Base-by-base conservation (phyloP, 1,284 basidiomycete genomes). In the Fomitopsis betulina region DNA sequence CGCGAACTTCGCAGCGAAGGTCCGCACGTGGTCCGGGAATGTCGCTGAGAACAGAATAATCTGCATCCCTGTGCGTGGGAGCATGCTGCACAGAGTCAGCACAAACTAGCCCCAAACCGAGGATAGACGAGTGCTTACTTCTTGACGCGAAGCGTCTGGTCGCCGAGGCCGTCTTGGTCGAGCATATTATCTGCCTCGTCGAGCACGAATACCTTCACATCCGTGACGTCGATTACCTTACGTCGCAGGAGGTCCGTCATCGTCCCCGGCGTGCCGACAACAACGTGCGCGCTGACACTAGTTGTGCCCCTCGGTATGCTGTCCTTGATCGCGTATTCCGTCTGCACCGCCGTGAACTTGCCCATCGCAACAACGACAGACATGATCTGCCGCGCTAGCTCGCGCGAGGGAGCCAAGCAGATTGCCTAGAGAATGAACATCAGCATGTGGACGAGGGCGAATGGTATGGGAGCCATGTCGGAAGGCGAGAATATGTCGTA, bases 151-250 rank as follows among this genome's bases (percentile, higher is more conserved):
- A 96, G 77, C 1, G 94, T 96, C 76, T 99, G 96, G 67, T 99
- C 97, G n/a, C 94, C 94, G 55, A 99, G 76, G 23, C 96, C 94
- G 72, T 96, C 94, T 70, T 94, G 88, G 71, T 96, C 95, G 63
- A 99, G 80, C 95, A 99, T 98, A 74, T 98, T 97, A 75, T 99
- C 97, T 33, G 97, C 97, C 76, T 99, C 97, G 70, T 99, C 97
- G 21, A 99, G 80, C 10, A 99, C 96, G 62, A 99, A 95, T 10
- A 98, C 93, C 70, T 93, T 94, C 70, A 99, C 84, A 39, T 88
- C 79, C 55, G 80, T 84, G 7, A 89, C 79, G 68, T 98, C 93
- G 62, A 96, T 83, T 52, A 89, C 82, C 71, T 78, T 84, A 63
- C 83, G 79, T 65, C 84, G 77, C 62, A 92, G 82, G 71, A 98